phyloP scores from a whole-genome alignment of 1,284 basidiomycete genomes.

The Microbotryum scabiosae region DNA sequence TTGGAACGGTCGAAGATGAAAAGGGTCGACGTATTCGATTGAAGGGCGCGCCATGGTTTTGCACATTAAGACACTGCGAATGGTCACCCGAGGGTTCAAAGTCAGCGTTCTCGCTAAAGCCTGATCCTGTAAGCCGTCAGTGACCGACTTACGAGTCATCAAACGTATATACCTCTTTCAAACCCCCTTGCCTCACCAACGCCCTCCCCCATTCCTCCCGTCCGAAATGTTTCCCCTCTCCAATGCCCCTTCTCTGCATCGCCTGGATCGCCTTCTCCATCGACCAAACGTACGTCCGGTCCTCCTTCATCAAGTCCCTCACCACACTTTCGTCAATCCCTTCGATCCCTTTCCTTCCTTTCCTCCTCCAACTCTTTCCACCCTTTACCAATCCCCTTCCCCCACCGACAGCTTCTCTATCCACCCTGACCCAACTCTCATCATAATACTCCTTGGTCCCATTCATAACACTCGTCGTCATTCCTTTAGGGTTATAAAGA shows the following conservation, averaged over 20 bases:
- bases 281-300: slow-evolving; percentile 28
- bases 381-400: too few relatives aligned
- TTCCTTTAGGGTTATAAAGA: neutral
- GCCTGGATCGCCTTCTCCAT: slow-evolving; percentile 38
- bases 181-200: too few relatives aligned
- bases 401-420: too few relatives aligned
- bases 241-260: slow-evolving; percentile 42
- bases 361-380: too few relatives aligned
- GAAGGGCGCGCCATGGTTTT: slow-evolving; percentile 44
- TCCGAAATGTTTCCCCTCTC: slow-evolving; percentile 34
- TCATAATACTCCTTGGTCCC: neutral
- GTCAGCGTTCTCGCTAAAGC: too few relatives aligned
- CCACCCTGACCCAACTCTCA: too few relatives aligned
- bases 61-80: slow-evolving; percentile 41
- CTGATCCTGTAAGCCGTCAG: too few relatives aligned
- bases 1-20: slow-evolving; percentile 40
- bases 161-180: too few relatives aligned
- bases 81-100: too few relatives aligned
- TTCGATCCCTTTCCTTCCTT: slow-evolving; percentile 12
- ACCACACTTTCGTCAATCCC: slow-evolving; percentile 36
- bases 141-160: too few relatives aligned
- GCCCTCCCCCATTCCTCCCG: too few relatives aligned
- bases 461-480: neutral
- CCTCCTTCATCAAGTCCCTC: neutral
- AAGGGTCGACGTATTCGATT: slow-evolving; percentile 40